phyloP scores from a whole-genome alignment of 352 stramenopile species.

The Phytopythium litorale region DNA sequence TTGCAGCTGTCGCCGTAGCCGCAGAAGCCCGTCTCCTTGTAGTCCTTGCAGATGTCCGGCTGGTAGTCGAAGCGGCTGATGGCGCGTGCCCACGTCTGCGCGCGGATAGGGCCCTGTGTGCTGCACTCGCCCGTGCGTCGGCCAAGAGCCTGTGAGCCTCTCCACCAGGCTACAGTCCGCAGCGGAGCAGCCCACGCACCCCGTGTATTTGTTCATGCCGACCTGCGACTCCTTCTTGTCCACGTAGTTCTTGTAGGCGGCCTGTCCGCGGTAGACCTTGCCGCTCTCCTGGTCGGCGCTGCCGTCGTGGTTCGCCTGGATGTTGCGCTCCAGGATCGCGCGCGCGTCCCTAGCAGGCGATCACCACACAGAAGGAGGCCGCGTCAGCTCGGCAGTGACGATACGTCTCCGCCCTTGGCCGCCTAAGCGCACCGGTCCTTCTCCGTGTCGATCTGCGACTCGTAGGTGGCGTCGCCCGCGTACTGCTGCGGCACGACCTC shows the following conservation, averaged over 20 bases:
- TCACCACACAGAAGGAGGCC: not conserved
- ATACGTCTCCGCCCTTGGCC: too few species aligned
- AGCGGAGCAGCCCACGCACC: slow-evolving; percentile 24
- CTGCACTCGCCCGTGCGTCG: slow-evolving; percentile 20
- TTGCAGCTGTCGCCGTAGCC: slow-evolving; percentile 96
- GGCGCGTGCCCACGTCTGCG: slow-evolving; percentile 91
- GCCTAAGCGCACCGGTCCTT: slow-evolving; percentile 42
- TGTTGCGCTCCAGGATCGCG: slow-evolving; percentile 74
- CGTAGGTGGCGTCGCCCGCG: slow-evolving; percentile 78
- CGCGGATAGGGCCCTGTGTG: slow-evolving; percentile 94
- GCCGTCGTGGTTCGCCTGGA: slow-evolving; percentile 67
- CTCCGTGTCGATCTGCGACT: slow-evolving; percentile 81
- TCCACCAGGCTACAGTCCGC: too few species aligned
- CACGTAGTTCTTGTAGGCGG: slow-evolving; percentile 86
- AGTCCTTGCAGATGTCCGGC: slow-evolving; percentile 99
- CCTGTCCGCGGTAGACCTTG: slow-evolving; percentile 80
- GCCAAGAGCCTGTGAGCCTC: too few species aligned
- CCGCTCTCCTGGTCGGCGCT: slow-evolving; percentile 63
- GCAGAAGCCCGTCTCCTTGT: slow-evolving; percentile 99
- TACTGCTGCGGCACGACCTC: slow-evolving; percentile 78
- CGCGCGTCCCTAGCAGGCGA: slow-evolving; percentile 53
- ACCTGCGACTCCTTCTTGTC: slow-evolving; percentile 86
- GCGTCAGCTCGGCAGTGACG: not conserved
- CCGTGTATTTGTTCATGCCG: slow-evolving; percentile 89
- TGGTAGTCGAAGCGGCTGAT: slow-evolving; percentile 97